Conservation (phyloP, 331 rosid genomes). For the Malus hybrid region DNA sequence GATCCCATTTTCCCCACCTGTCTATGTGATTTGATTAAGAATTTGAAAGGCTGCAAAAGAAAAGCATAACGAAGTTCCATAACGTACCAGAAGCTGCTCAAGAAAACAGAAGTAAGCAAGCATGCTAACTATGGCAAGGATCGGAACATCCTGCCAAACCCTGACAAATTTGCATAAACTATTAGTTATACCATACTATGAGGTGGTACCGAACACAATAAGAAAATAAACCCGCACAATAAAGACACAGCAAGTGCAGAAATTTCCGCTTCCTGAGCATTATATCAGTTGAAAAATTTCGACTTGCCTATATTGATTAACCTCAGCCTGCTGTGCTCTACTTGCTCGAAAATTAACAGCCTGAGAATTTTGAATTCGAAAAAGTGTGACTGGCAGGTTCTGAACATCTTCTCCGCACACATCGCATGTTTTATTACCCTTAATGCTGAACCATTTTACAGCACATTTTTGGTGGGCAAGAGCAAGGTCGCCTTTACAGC, state of each 20-base stretch:
- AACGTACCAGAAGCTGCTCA: conserved; percentile 82
- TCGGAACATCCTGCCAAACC: conserved; percentile 84
- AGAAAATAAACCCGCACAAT: background rate
- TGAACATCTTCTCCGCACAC: conserved; percentile 78
- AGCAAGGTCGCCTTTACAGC: conserved; percentile 91
- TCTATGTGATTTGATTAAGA: conserved; percentile 19
- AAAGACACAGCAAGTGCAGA: background rate
- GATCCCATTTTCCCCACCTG: conserved; percentile 70
- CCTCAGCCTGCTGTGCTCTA: conserved; percentile 23
- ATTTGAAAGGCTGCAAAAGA: background rate
- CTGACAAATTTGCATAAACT: conserved; percentile 29
- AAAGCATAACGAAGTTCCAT: conserved; percentile 1
- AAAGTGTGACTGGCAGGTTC: conserved; percentile 70
- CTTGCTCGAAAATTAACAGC: conserved; percentile 25
- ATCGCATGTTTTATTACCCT: conserved; percentile 78
- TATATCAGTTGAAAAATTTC: conserved; percentile 7
- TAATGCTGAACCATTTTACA: conserved; percentile 78
- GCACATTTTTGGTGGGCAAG: conserved; percentile 75
- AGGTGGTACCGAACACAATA: conserved; percentile 1
- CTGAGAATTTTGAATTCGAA: conserved; percentile 34
- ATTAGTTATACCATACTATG: conserved; percentile 14
- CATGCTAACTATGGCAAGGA: conserved; percentile 74
- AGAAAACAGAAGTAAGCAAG: conserved; percentile 82
- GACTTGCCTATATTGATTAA: conserved; percentile 52
- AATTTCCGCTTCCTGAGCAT: background rate